These are phyloP conservation scores for Orbilia quercus DNA, from an alignment of 2,329 filamentous ascomycete genomes.

Conservation along the genomic window DNA sequence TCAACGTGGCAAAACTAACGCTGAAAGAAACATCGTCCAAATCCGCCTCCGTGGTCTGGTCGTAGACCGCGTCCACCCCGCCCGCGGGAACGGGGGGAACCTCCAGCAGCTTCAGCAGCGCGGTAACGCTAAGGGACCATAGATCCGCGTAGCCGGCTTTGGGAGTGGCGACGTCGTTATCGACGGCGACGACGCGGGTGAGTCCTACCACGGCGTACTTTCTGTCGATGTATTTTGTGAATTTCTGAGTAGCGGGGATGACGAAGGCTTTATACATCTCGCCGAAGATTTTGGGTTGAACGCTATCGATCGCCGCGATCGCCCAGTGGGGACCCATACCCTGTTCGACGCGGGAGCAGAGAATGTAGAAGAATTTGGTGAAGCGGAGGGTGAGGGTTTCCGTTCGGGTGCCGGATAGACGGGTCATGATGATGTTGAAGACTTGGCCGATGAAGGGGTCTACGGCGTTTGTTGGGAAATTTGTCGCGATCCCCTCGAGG, in stretches of 20 bases:
- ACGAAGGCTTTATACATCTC: conserved; percentile 88
- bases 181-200: conserved; percentile 90
- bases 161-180: conserved; percentile 76
- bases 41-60: conserved; percentile 73
- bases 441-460: conserved; percentile 83
- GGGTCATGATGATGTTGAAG: conserved; percentile 81
- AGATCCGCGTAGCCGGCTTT: conserved; percentile 80
- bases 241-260: conserved; percentile 86
- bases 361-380: conserved; percentile 91
- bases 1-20: conserved; percentile 90
- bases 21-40: conserved; percentile 96
- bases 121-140: conserved; percentile 89
- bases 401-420: conserved; percentile 77
- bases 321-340: conserved; percentile 95
- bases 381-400: conserved; percentile 89
- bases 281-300: conserved; percentile 82
- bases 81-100: conserved; percentile 80
- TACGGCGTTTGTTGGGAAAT: conserved; percentile 76
- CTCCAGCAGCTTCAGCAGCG: conserved; percentile 86
- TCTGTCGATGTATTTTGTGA: conserved; percentile 86
- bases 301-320: conserved; percentile 81
- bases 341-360: conserved; percentile 80
- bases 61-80: conserved; percentile 68
- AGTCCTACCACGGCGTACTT: conserved; percentile 94
- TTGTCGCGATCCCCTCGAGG: conserved; percentile 80